Evolutionary conservation across 2,329 filamentous ascomycete genomes (phyloP).

Genomic region (Penicillium hesseltinei): DNA sequence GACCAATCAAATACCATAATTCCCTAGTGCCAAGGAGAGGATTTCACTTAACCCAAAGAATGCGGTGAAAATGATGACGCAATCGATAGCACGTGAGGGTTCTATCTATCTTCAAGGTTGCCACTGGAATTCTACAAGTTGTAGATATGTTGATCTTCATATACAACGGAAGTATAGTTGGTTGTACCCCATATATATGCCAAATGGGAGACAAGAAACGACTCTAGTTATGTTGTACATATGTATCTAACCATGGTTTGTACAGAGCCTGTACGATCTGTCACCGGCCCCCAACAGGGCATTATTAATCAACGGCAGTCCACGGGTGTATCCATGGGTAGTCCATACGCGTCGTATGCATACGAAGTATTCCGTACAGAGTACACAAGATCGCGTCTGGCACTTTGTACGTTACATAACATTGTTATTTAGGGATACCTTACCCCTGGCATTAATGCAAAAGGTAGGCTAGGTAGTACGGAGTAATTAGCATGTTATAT

Average conservation of each 20-base stretch:
- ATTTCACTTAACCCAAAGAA: conserved; percentile 4
- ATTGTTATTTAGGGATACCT: not conserved
- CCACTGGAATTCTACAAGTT: not conserved
- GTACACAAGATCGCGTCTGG: not conserved
- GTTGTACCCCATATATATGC: no score
- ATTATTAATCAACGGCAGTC: not conserved
- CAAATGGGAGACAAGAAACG: no score
- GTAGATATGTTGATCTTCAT: not conserved
- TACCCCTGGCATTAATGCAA: not conserved
- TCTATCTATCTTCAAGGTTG: not conserved
- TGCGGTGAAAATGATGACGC: conserved; percentile 13
- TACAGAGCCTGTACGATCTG: not conserved
- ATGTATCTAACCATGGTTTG: not conserved
- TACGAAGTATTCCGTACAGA: not conserved
- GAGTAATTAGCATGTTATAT: not conserved
- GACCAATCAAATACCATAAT: not conserved
- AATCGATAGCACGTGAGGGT: not conserved
- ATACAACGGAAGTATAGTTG: not conserved
- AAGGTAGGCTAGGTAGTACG: not conserved
- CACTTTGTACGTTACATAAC: not conserved
- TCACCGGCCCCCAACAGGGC: not conserved
- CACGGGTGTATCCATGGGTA: not conserved
- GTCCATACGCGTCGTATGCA: not conserved
- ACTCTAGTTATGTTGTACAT: not conserved
- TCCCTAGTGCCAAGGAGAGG: not conserved